Evolutionary conservation across 345 rosid genomes (phyloP), one percentile per base, ranked within the genome.

Genomic region (Acer yangbiense): DNA sequence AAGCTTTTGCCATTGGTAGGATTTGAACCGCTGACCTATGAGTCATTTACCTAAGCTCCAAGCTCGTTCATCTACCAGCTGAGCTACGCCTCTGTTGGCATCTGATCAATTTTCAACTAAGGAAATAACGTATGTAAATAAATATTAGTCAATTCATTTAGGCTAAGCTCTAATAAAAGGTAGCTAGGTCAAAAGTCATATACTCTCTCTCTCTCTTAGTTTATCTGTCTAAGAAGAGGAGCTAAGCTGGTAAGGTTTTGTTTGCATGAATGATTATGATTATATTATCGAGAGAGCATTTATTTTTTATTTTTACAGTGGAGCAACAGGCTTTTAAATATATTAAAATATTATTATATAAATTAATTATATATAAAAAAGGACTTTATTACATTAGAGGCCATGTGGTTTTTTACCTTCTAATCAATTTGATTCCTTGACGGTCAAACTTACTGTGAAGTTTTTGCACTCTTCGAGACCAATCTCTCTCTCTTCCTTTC

Each of bases 381-480:
- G 43, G 68, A 44, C 48, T 66, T 70, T 55, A 58, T 57, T 25
- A 57, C 54, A 39, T 43, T 60, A 60, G 72, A 57, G 80, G 78
- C 84, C 86, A 82, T 82, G 89, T 83, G 90, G 86, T 83, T 46
- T 83, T 85, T 84, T 83, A 85, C 80, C 81, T n/a, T 79, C 77
- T 60, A 27, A 60, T 60, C 23, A 60, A 60, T 68, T 80, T 83
- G 88, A 87, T 83, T 87, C 85, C 32, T 87, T 81, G 88, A 85
- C 88, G 84, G 88, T 87, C 90, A 87, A 87, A 87, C 81, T 74
- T 78, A 69, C 72, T 32, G 71, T 76, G 69, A 35, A 58, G 68
- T 48, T 78, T 81, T 82, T 79, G 77, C 84, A 75, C 20, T 66
- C 83, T 75, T 84, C 87, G 83, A 84, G 87, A 82, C 66, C 39